phyloP scores from a whole-genome alignment of 352 stramenopile genomes.

The Aphanomyces euteiches region DNA sequence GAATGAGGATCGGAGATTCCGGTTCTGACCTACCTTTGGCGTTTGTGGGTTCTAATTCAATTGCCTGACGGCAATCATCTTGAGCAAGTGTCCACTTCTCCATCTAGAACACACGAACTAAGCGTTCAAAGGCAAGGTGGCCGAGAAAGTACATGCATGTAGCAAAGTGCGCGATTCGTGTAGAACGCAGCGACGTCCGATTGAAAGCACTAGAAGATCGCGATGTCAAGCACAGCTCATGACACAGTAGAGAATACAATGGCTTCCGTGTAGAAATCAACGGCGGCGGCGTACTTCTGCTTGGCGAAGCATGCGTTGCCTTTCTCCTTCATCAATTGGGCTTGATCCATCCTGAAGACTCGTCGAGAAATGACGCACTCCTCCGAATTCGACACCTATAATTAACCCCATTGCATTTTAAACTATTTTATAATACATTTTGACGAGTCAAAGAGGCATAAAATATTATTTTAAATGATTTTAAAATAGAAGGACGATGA shows the following conservation, averaged over 20 bases:
- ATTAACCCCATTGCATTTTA: too few relatives aligned
- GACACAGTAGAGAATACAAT: slow-evolving; percentile 46
- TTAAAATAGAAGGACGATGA: too few relatives aligned
- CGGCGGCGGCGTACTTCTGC: slow-evolving; percentile 67
- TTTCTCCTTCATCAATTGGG: slow-evolving; percentile 70
- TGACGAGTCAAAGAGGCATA: too few relatives aligned
- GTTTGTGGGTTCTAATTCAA: slow-evolving; percentile 58
- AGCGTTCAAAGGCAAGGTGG: background rate
- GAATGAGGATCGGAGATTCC: background rate
- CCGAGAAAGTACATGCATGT: slow-evolving; percentile 49
- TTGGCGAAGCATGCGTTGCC: slow-evolving; percentile 80
- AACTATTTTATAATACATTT: too few relatives aligned
- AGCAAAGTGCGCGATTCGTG: slow-evolving; percentile 72
- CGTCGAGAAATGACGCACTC: too few relatives aligned
- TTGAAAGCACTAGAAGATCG: slow-evolving; percentile 44
- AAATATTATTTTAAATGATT: too few relatives aligned
- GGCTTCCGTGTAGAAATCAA: slow-evolving; percentile 84
- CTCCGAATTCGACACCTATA: too few relatives aligned
- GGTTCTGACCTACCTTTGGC: slow-evolving; percentile 41
- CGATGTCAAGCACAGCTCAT: too few relatives aligned
- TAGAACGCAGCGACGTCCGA: slow-evolving; percentile 65
- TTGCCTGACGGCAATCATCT: slow-evolving; percentile 56
- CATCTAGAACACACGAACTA: slow-evolving; percentile 37
- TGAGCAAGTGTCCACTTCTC: slow-evolving; percentile 56
- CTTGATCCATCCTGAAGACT: slow-evolving; percentile 40